A percentile compares a stretch with the other conserved stretches of the same genome.
Evolutionary conservation across 129 eudicot species (phyloP).

Genomic region (Smallanthus sonchifolius): DNA sequence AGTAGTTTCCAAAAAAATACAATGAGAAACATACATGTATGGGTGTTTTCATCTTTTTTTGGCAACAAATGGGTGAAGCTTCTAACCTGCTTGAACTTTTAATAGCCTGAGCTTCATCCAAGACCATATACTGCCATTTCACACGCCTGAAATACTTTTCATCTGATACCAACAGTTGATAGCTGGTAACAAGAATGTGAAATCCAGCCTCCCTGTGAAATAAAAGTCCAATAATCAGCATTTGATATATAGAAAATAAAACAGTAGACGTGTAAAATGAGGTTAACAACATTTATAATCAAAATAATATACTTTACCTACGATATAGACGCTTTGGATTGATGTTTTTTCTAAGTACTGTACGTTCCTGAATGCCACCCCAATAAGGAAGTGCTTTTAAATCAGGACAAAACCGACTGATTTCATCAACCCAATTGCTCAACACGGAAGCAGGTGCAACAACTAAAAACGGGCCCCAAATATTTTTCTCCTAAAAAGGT

Average conservation of each 20-base stretch:
- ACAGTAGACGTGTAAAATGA: neutral
- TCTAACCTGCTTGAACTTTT: conserved; percentile 82
- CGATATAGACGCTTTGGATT: conserved; percentile 96
- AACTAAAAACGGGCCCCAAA: conserved; percentile 98
- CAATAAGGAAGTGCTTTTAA: conserved; percentile 93
- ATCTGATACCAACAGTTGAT: conserved; percentile 87
- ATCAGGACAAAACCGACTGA: conserved; percentile 92
- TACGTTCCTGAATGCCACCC: conserved; percentile 90
- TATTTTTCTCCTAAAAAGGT: conserved; percentile 73
- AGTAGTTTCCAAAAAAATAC: conserved; percentile 19
- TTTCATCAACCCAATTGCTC: conserved; percentile 99
- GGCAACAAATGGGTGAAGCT: neutral
- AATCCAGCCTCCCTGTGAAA: conserved; percentile 84
- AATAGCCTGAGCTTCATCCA: conserved; percentile 99
- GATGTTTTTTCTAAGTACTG: conserved; percentile 79
- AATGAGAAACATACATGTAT: conserved; percentile 6
- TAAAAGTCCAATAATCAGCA: neutral
- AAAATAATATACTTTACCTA: conserved; percentile 35
- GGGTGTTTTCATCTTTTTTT: neutral
- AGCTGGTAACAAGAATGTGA: conserved; percentile 96
- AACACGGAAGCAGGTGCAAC: conserved; percentile 98
- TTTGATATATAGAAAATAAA: neutral
- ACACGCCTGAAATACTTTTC: conserved; percentile 91
- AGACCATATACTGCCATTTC: conserved; percentile 97
- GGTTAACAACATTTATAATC: neutral